phyloP scores from a whole-genome alignment of 305 asterid genomes.

The Rubia tinctorum region DNA sequence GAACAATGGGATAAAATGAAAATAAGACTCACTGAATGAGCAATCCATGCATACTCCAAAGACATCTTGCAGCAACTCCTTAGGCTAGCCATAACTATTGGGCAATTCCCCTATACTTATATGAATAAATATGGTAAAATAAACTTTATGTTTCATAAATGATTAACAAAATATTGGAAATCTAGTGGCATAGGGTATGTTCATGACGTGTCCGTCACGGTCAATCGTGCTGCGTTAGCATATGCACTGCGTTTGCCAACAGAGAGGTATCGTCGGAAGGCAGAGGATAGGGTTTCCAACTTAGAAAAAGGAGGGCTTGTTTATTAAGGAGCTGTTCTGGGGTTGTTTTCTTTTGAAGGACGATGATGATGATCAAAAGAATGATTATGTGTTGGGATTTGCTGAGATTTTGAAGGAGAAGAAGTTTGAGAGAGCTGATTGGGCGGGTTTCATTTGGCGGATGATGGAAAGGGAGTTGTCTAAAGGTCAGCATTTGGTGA shows the following conservation, averaged over 20 bases:
- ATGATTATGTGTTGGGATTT: conserved; percentile 2
- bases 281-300: neutral
- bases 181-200: neutral
- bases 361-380: neutral
- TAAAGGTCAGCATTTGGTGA: neutral
- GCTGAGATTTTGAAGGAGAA: neutral
- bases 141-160: too few species aligned
- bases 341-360: conserved; percentile 19
- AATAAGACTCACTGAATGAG: too few species aligned
- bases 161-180: too few species aligned
- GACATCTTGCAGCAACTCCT: too few species aligned
- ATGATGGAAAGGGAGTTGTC: neutral
- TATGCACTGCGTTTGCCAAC: conserved; percentile 7
- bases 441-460: neutral
- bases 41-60: too few species aligned
- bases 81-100: too few species aligned
- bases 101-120: too few species aligned
- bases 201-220: neutral
- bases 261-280: neutral
- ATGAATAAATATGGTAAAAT: too few species aligned
- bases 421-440: neutral
- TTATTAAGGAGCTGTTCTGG: conserved; percentile 15
- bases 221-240: neutral
- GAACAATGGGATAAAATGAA: too few species aligned
- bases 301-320: conserved; percentile 1